Evolutionary conservation across 2,329 filamentous ascomycete genomes (phyloP), one percentile per base, ranked within the genome.

Genomic region (Hypoxylon sp.): DNA sequence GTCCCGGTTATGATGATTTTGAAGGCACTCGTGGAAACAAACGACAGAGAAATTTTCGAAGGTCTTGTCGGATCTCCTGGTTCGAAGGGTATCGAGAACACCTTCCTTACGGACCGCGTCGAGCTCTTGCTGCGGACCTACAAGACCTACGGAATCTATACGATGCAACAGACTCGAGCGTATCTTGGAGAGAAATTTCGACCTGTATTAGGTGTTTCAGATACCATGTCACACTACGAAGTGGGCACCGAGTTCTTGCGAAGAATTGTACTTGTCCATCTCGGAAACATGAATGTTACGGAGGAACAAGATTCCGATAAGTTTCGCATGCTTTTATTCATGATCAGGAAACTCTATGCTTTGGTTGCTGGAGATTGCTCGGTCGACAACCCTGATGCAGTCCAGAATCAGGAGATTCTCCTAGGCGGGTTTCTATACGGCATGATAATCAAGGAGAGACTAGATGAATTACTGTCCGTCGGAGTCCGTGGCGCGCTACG

Each of bases 1-100:
- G 88, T 99, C 2, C 96, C 96, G 0, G 92, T 94, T 68, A 91
- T 98, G 87, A 98, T 99, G 95, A 90, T 99, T 35, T 83, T 99
- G 71, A 99, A 98, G 83, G 95, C 96, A 1, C 84, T 99, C 54
- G 88, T 96, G 1, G 95, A 99, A 80, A 99, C 96, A 14, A 99
- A 97, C 78, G 96, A 99, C 78, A 90, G 94, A 63, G 94, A 98
- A 78, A 96, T 99, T 48, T 98, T 97, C 67, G 94, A 98, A 80
- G 92, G 92, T n/a, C 83, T 99, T 56, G 91, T 98, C 51, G 95
- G 95, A 39, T 85, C 89, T 29, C 87, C 89, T 65, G 89, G 89
- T 31, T 94, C 92, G 31, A 91, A 94, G 78, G 92, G 92, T 6
- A 86, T 93, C 37, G 86, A 93, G 62, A 96, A 97, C 78, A 97